phyloP scores from a whole-genome alignment of 371 early-diverging fungal species.

The Mortierella sp. region DNA sequence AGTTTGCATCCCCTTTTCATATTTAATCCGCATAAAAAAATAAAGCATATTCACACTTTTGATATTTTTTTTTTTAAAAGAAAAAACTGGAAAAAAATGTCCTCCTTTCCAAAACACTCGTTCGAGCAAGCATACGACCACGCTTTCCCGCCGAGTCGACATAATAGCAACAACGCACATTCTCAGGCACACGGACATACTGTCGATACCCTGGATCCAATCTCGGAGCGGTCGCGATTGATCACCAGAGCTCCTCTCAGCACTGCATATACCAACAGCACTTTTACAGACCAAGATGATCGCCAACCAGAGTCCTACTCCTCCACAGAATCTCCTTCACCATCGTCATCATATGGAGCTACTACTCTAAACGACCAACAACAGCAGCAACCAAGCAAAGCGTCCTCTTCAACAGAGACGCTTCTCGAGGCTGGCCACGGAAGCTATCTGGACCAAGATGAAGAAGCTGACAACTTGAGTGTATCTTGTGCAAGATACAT shows the following conservation, averaged over 20 bases:
- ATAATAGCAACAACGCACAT: not conserved
- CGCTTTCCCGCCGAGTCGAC: slow-evolving; percentile 34
- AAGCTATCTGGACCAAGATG: not conserved
- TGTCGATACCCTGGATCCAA: not conserved
- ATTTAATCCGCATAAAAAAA: no score
- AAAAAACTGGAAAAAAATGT: slow-evolving; percentile 4
- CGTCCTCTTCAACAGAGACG: slow-evolving; percentile 16
- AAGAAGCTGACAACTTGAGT: not conserved
- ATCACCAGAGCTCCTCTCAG: slow-evolving; percentile 29
- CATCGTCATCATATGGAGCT: not conserved
- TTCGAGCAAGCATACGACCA: slow-evolving; percentile 46
- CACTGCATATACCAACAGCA: slow-evolving; percentile 4
- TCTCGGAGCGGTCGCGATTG: slow-evolving; percentile 37
- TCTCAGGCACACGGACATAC: not conserved
- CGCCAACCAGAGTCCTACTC: not conserved
- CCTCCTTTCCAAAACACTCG: slow-evolving; percentile 45
- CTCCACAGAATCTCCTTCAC: not conserved
- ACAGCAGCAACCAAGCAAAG: not conserved
- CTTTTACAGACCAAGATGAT: not conserved
- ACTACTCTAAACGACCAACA: not conserved
- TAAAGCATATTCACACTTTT: no score
- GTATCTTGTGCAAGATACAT: not conserved
- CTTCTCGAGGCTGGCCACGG: slow-evolving; percentile 7
- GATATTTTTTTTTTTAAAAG: no score
- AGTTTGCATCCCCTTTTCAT: not conserved